Base-by-base conservation (phyloP, 345 rosid species). In the Eucalyptus marginata region DNA sequence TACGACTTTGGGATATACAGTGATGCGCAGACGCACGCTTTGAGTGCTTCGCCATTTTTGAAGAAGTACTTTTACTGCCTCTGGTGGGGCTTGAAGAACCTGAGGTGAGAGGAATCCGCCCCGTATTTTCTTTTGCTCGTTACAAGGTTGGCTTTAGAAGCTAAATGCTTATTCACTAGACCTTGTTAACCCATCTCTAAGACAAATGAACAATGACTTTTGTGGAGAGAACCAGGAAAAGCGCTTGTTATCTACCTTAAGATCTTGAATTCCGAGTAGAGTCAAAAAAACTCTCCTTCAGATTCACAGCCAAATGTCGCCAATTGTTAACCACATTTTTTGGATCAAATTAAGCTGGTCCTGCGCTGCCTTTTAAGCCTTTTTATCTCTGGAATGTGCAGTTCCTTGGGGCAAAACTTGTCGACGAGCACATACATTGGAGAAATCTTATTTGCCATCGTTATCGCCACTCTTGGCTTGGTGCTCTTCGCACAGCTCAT, bases 401-500 rank as follows among this genome's bases (percentile, higher is more conserved):
- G 96, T 91, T 93, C 96, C 56, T 92, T 92, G 18, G 97, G 96
- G 36, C 96, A 94, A 88, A 86, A 86, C 84, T 90, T 94, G n/a
- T 31, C 59, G 7, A 92, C 95, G 64, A 95, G 95, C 87, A 92
- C 93, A 2, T 94, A 91, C 46, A 76, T 95, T 62, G 91, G 95
- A 87, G 95, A 95, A 91, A 95, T 91, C 25, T 83, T 92, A 91
- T 95, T 95, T 89, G 96, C 96, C 76, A 94, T 95, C 50, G 89
- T 93, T 4, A 91, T 93, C 29, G 93, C 96, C 5, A 95, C 91
- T 88, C 90, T 94, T 87, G 97, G 96, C 80, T 91, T 95, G 17
- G 97, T 95, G 90, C 89, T 95, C 88, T 95, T 95, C 91, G 97
- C 96, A 20, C 93, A 91, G 90, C 93, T 94, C 52, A 93, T 94